A percentile compares a stretch with the other conserved stretches of the same genome.
Evolutionary conservation across 148 eudicot genomes (phyloP).

Genomic region (Dianthus caryophyllus): DNA sequence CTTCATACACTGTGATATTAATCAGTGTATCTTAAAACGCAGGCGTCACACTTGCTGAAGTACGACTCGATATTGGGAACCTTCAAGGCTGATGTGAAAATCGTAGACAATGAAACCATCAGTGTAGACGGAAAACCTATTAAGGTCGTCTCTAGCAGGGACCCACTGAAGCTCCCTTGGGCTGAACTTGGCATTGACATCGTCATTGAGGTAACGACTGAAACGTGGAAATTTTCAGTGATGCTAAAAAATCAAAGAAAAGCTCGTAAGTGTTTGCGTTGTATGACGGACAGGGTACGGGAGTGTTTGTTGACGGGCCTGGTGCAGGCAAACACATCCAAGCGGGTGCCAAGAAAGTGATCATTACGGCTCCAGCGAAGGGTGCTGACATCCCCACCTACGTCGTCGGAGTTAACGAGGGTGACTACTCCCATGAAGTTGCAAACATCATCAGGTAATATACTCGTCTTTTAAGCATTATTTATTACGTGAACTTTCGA

Average conservation of each 20-base stretch:
- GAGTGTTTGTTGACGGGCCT: constrained; percentile 96
- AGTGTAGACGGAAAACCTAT: constrained; percentile 87
- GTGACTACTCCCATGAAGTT: constrained; percentile 72
- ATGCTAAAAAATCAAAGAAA: too few species aligned
- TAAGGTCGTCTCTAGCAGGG: constrained; percentile 91
- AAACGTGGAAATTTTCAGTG: too few species aligned
- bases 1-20: background rate
- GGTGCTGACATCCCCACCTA: constrained; percentile 98
- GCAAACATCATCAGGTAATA: constrained; percentile 95
- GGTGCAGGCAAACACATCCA: constrained; percentile 99
- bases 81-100: constrained; percentile 93
- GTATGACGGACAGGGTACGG: constrained; percentile 62
- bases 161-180: constrained; percentile 98
- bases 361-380: constrained; percentile 98
- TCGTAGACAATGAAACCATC: constrained; percentile 79
- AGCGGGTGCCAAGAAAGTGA: constrained; percentile 98
- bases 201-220: constrained; percentile 71
- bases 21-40: background rate
- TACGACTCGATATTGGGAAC: constrained; percentile 93
- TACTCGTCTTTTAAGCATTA: background rate
- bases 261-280: too few species aligned
- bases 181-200: constrained; percentile 97
- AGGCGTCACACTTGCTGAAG: constrained; percentile 99
- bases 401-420: constrained; percentile 88
- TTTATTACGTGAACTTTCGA: background rate